phyloP scores from a whole-genome alignment of 2,329 filamentous ascomycete species.

The Aureobasidium pullulans region DNA sequence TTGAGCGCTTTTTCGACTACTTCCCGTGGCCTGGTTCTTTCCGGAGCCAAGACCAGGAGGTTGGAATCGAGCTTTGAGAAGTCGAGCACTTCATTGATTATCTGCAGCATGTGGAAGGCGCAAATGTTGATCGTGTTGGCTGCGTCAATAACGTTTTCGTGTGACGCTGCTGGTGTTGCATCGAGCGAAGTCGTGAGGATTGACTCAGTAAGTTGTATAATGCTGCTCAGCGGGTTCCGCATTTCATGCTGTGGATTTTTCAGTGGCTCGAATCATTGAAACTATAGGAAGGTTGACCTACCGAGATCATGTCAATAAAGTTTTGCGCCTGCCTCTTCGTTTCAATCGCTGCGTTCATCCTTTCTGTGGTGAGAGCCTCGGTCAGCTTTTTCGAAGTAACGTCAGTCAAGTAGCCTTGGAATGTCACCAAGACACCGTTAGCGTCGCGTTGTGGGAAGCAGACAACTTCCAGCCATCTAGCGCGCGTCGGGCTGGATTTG shows the following conservation, averaged over 20 bases:
- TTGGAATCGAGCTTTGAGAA: conserved; percentile 39
- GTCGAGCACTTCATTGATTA: conserved; percentile 41
- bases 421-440: background rate
- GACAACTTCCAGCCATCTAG: conserved; percentile 5
- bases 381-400: background rate
- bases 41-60: conserved; percentile 27
- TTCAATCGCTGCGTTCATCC: conserved; percentile 29
- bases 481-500: conserved; percentile 21
- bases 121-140: background rate
- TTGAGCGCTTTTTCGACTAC: conserved; percentile 23
- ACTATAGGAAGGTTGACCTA: background rate
- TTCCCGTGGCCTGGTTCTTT: conserved; percentile 15
- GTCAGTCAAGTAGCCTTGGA: background rate
- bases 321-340: conserved; percentile 22
- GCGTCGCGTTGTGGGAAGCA: background rate
- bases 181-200: background rate
- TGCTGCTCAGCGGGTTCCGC: conserved; percentile 19
- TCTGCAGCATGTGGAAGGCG: conserved; percentile 18
- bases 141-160: background rate
- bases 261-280: background rate
- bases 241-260: conserved; percentile 8
- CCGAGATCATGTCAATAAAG: conserved; percentile 28
- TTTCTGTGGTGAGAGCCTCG: conserved; percentile 17
- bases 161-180: background rate
- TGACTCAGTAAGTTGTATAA: conserved; percentile 31